Conservation (phyloP, 179 eudicot genomes). For the Beta corolliflora region DNA sequence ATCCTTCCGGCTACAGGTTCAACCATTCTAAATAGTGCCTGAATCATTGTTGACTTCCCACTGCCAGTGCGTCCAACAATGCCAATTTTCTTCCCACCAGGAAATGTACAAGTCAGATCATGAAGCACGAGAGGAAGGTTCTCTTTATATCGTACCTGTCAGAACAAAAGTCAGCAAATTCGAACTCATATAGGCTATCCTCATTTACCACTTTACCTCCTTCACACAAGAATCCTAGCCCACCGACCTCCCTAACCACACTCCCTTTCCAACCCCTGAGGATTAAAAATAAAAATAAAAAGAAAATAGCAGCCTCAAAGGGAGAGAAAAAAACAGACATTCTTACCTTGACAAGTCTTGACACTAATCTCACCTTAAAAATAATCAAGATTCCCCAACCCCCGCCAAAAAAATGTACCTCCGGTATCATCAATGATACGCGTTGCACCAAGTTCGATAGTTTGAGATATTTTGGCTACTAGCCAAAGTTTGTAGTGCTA, state of each 20-base stretch:
- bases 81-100: constrained; percentile 93
- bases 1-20: constrained; percentile 87
- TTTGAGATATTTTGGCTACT: no score
- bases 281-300: no score
- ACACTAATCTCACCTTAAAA: no score
- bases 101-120: constrained; percentile 78
- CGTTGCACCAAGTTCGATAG: no score
- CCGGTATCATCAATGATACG: no score
- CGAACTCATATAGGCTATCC: constrained; percentile 7
- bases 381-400: no score
- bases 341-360: no score
- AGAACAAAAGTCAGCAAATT: constrained; percentile 25
- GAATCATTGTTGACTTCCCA: constrained; percentile 96
- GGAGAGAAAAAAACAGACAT: no score
- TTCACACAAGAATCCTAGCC: not conserved
- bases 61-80: constrained; percentile 99
- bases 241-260: not conserved
- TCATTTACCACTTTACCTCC: not conserved
- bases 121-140: constrained; percentile 90
- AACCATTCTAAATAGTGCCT: constrained; percentile 83
- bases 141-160: constrained; percentile 90
- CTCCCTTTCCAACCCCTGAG: not conserved
- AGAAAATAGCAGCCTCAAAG: no score
- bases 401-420: no score
- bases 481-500: no score